These are phyloP conservation scores for Phylloporus gajari DNA, from an alignment of 1,284 basidiomycete genomes.

Conservation along the genomic window DNA sequence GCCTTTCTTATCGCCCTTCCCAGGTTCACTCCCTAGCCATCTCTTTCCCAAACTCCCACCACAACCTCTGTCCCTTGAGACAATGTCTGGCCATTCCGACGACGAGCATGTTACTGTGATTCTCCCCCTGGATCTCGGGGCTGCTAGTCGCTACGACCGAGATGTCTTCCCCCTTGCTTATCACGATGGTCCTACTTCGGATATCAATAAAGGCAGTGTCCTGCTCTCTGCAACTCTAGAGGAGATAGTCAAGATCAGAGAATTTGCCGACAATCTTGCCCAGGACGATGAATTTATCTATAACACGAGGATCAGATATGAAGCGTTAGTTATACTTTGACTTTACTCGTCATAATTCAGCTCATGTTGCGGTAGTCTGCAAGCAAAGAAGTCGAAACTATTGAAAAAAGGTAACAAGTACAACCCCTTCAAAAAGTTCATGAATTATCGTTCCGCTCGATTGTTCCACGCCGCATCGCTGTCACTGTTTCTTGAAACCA, in stretches of 20 bases:
- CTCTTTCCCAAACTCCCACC: not conserved
- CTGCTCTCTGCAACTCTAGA: conserved; percentile 24
- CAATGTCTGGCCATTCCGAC: not conserved
- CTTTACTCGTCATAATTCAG: not conserved
- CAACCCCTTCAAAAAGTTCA: not conserved
- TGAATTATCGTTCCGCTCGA: not conserved
- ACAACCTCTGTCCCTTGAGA: not conserved
- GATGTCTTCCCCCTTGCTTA: conserved; percentile 23
- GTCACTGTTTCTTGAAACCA: not conserved
- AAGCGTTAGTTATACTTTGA: not conserved
- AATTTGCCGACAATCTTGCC: conserved; percentile 14
- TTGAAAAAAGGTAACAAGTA: not conserved
- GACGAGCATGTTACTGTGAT: conserved; percentile 7
- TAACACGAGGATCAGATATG: conserved; percentile 7
- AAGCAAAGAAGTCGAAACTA: not conserved
- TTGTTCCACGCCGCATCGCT: not conserved
- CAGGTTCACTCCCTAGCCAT: not conserved
- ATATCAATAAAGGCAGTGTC: conserved; percentile 24
- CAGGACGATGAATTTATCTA: conserved; percentile 9
- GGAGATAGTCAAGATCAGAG: conserved; percentile 14
- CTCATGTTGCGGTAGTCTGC: not conserved
- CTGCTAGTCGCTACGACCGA: not conserved
- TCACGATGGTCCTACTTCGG: not conserved
- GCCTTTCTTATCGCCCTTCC: not conserved
- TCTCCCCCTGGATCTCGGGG: conserved; percentile 23